These are phyloP conservation scores for Lichtheimia corymbifera DNA, from an alignment of 371 early-diverging fungal genomes.

Conservation along the genomic window DNA sequence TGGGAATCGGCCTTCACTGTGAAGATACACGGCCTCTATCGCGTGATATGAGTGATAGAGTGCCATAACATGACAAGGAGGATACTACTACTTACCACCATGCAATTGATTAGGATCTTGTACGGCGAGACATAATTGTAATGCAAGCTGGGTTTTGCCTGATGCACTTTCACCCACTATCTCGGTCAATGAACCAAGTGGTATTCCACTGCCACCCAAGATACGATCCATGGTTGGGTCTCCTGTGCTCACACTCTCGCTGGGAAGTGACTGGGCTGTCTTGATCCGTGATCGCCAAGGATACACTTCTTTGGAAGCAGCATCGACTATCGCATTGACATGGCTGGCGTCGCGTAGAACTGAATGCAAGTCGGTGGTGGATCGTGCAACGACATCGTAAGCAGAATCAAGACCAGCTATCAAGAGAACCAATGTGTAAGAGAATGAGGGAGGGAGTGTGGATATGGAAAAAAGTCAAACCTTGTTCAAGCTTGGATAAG, in stretches of 20 bases:
- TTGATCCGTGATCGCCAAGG: slow-evolving; percentile 11
- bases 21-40: slow-evolving; percentile 58
- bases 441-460: background rate
- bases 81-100: slow-evolving; percentile 27
- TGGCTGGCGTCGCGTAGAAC: slow-evolving; percentile 10
- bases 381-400: slow-evolving; percentile 15
- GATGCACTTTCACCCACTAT: slow-evolving; percentile 65
- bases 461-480: background rate
- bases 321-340: slow-evolving; percentile 10
- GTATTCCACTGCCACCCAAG: slow-evolving; percentile 54
- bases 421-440: background rate
- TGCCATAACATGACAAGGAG: background rate
- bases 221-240: slow-evolving; percentile 52
- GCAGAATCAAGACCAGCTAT: slow-evolving; percentile 19
- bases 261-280: background rate
- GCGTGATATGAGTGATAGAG: background rate
- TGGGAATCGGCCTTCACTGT: slow-evolving; percentile 69
- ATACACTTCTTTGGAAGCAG: slow-evolving; percentile 20
- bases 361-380: slow-evolving; percentile 11
- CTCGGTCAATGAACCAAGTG: slow-evolving; percentile 56
- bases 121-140: slow-evolving; percentile 70
- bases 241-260: slow-evolving; percentile 45
- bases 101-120: slow-evolving; percentile 63
- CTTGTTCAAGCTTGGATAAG: slow-evolving; percentile 14
- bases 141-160: slow-evolving; percentile 78